Evolutionary conservation across 768 basidiomycete genomes (phyloP).

Genomic region (Pisolithus tinctorius): DNA sequence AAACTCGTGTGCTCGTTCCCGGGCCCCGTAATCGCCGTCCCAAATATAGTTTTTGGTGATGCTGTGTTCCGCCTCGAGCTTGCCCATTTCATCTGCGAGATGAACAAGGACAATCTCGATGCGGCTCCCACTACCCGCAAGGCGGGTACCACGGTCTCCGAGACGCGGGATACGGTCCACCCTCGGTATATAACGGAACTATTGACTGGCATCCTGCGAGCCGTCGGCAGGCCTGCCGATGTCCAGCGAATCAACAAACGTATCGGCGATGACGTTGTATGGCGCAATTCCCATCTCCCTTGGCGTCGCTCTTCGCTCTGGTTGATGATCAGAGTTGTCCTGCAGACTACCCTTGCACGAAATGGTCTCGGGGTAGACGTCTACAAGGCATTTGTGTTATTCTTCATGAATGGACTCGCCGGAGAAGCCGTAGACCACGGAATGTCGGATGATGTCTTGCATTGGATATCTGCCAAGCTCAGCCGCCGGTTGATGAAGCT

Average conservation of each 20-base stretch:
- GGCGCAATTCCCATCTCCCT: constrained; percentile 30
- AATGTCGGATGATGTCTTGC: constrained; percentile 29
- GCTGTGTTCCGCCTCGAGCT: constrained; percentile 26
- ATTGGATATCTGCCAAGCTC: constrained; percentile 32
- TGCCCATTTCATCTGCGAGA: constrained; percentile 28
- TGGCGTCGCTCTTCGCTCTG: constrained; percentile 49
- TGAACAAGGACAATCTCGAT: constrained; percentile 25
- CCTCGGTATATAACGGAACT: constrained; percentile 45
- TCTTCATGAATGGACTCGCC: constrained; percentile 18
- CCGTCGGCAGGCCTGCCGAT: constrained; percentile 26
- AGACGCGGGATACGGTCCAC: constrained; percentile 35
- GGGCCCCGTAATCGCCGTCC: constrained; percentile 35
- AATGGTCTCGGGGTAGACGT: constrained; percentile 5
- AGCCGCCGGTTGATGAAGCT: constrained; percentile 34
- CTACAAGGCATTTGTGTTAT: constrained; percentile 32
- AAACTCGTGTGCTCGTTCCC: constrained; percentile 44
- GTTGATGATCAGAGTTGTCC: constrained; percentile 40
- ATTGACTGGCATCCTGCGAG: constrained; percentile 40
- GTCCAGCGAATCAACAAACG: constrained; percentile 34
- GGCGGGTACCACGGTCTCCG: constrained; percentile 28
- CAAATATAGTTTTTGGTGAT: constrained; percentile 18
- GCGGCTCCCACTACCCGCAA: constrained; percentile 31
- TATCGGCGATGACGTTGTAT: constrained; percentile 40
- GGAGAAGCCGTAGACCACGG: neutral
- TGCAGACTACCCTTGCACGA: constrained; percentile 32